Conservation (phyloP, 345 rosid species). For the Raphanus sativus region DNA sequence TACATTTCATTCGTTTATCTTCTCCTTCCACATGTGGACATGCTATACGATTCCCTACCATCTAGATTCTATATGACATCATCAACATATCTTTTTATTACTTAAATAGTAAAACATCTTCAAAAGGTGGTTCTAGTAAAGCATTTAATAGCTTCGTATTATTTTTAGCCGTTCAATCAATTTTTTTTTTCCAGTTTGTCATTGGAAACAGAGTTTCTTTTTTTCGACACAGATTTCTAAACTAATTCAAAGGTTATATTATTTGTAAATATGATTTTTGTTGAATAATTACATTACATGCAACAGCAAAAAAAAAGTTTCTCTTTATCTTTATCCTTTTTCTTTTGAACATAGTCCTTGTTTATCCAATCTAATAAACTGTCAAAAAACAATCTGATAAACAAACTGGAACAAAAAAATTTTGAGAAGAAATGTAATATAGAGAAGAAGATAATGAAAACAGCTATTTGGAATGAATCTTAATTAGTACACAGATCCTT, state of each 20-base stretch:
- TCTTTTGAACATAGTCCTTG: neutral
- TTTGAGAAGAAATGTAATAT: neutral
- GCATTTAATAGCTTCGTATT: neutral
- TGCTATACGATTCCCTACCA: neutral
- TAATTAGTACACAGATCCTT: conserved; percentile 21
- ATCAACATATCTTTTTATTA: neutral
- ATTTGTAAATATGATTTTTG: neutral
- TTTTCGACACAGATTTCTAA: neutral
- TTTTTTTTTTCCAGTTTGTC: neutral
- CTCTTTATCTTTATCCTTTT: neutral
- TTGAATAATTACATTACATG: neutral
- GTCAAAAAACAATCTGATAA: neutral
- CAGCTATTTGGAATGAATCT: conserved; percentile 7
- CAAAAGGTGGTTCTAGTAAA: neutral
- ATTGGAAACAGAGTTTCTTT: neutral
- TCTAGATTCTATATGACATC: neutral
- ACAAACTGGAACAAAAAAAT: neutral
- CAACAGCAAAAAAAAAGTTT: neutral
- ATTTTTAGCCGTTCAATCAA: neutral
- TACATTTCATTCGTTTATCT: neutral
- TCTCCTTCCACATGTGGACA: neutral
- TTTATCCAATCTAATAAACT: neutral
- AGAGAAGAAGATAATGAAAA: neutral
- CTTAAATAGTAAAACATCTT: neutral
- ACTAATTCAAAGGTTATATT: neutral